Conservation (phyloP, 495 filamentous ascomycete genomes). For the Staphylotrichum longicolle region DNA sequence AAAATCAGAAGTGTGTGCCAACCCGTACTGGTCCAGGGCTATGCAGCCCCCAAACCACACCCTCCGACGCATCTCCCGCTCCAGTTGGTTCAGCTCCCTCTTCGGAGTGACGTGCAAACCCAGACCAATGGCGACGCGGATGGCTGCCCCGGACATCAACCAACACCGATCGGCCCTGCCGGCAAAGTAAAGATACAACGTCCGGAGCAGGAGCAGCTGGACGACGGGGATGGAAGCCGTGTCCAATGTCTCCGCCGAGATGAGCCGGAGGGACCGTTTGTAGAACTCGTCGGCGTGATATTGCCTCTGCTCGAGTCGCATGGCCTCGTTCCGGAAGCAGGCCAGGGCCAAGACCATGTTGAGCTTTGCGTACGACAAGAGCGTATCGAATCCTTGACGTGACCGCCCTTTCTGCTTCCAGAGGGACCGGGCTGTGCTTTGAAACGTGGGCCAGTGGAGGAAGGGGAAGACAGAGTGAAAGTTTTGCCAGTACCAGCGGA, state of each 20-base stretch:
- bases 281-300: slow-evolving; percentile 37
- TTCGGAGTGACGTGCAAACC: slow-evolving; percentile 35
- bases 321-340: slow-evolving; percentile 35
- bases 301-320: slow-evolving; percentile 25
- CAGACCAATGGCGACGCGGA: slow-evolving; percentile 38
- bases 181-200: slow-evolving; percentile 42
- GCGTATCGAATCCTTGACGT: slow-evolving; percentile 15
- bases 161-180: slow-evolving; percentile 42
- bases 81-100: slow-evolving; percentile 24
- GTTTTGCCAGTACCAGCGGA: slow-evolving; percentile 38
- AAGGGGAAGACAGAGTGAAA: slow-evolving; percentile 41
- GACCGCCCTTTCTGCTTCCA: slow-evolving; percentile 21
- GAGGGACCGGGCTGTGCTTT: slow-evolving; percentile 28
- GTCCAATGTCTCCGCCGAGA: slow-evolving; percentile 40
- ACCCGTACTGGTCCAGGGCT: slow-evolving; percentile 38
- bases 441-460: slow-evolving; percentile 39
- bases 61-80: slow-evolving; percentile 38
- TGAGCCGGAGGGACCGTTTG: slow-evolving; percentile 31
- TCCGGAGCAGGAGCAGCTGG: slow-evolving; percentile 41
- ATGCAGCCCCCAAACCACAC: slow-evolving; percentile 44
- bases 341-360: slow-evolving; percentile 43
- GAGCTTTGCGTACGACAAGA: slow-evolving; percentile 37
- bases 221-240: slow-evolving; percentile 31
- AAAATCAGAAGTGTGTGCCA: too few relatives aligned
- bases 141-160: slow-evolving; percentile 41